A percentile compares a stretch with the other conserved stretches of the same genome.
Evolutionary conservation across 352 stramenopile genomes (phyloP).

Genomic region (Globisporangium heterothallicum): DNA sequence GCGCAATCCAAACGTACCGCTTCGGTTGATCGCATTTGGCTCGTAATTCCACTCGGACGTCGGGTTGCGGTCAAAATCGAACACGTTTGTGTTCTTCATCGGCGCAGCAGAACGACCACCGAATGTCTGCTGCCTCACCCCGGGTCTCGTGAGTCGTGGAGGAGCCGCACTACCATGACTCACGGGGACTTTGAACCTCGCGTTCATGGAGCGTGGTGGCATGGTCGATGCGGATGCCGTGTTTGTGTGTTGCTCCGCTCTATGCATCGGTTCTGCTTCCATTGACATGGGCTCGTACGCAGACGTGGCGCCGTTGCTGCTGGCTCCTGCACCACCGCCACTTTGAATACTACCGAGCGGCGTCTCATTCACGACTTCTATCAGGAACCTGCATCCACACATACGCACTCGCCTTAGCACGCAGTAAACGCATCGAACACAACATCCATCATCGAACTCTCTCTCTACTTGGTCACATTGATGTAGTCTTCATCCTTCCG

Average conservation of each 20-base stretch:
- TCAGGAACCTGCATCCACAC: slow-evolving; percentile 39
- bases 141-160: slow-evolving; percentile 6
- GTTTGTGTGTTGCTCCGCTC: too few relatives aligned
- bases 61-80: slow-evolving; percentile 53
- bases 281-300: background rate
- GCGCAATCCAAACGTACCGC: slow-evolving; percentile 52
- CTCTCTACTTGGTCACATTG: slow-evolving; percentile 42
- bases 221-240: background rate
- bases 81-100: slow-evolving; percentile 6
- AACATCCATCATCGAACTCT: background rate
- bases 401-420: background rate
- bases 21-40: slow-evolving; percentile 33
- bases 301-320: background rate
- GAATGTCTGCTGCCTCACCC: slow-evolving; percentile 10
- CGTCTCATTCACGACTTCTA: slow-evolving; percentile 67
- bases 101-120: slow-evolving; percentile 5
- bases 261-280: background rate
- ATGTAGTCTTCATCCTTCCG: slow-evolving; percentile 60
- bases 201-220: slow-evolving; percentile 10
- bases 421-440: background rate
- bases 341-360: slow-evolving; percentile 22
- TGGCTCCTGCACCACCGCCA: slow-evolving; percentile 6
- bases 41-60: slow-evolving; percentile 62
- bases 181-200: slow-evolving; percentile 30
- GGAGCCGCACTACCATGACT: slow-evolving; percentile 9